Evolutionary conservation across 192 early-diverging fungal genomes (phyloP), one percentile per base, ranked within the genome.

Genomic region (Helicostylum pulchrum): DNA sequence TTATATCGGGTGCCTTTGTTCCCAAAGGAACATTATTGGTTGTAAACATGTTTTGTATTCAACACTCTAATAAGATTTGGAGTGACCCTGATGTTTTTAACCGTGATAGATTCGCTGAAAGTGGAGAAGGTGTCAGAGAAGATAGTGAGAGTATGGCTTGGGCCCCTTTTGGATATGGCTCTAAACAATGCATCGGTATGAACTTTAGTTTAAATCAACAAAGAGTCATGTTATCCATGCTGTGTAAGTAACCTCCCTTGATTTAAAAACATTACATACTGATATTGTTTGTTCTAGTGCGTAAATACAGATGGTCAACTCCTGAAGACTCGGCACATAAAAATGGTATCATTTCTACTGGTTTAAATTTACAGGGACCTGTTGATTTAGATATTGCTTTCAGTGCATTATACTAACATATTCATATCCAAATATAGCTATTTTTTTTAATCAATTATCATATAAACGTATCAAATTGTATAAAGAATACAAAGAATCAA

Each of bases 131-230:
- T n/a, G 72, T 50, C 0, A 31, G 36, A 7, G 4, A 7, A 5
- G 7, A 7, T 36, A 7, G 34, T 36, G 19, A 42, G 12, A 49
- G 51, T 0, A 7, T 48, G 20, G 23, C 75, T 7, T 86, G 75
- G 65, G 42, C 84, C 12, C 73, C 86, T 26, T 90, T 88, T 62
- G 77, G 85, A 44, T 69, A 76, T 21, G 88, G 88, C 8, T 45
- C 70, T 12, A 76, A 80, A 31, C 77, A 83, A 72, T 88, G 83
- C 63, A 76, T 88, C 21, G 86, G 83, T 39, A 83, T 80, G 80
- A 80, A 80, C 54, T 89, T 87, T 63, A 74, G 76, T 11, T 64
- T 86, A 23, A 59, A 79, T 15, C 82, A 87, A 66, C 81, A 84
- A 71, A 74, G 74, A 4, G 77, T 87, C 5, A 68, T 80, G 9